phyloP scores from a whole-genome alignment of 441 rosid genomes.

The Kokia cookei region DNA sequence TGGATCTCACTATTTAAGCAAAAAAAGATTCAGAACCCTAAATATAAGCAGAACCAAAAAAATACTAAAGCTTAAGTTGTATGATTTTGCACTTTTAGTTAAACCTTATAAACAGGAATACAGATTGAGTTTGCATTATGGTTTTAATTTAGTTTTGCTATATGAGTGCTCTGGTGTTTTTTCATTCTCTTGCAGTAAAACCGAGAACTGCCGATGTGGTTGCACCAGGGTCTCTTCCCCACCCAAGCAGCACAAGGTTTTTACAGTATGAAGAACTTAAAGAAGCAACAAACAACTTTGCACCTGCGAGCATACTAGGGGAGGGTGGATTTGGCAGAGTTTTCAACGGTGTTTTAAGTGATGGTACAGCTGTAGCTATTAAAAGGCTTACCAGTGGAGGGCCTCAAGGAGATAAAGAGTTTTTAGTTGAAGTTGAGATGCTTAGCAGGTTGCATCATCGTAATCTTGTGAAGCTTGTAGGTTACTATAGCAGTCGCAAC shows the following conservation, averaged over 20 bases:
- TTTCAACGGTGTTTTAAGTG: constrained; percentile 88
- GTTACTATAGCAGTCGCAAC: constrained; percentile 81
- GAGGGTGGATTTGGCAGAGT: constrained; percentile 98
- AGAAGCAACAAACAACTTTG: constrained; percentile 87
- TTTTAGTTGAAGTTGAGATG: constrained; percentile 97
- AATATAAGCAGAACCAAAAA: background rate
- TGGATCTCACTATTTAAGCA: background rate
- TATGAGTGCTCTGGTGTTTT: background rate
- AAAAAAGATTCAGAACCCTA: background rate
- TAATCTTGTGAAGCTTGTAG: constrained; percentile 95
- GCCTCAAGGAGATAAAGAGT: constrained; percentile 91
- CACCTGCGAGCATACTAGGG: constrained; percentile 74
- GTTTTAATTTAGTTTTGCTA: background rate
- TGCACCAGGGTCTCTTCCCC: constrained; percentile 63
- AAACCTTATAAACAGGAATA: background rate
- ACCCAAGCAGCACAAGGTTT: constrained; percentile 83
- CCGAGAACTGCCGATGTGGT: constrained; percentile 42
- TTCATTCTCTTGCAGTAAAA: constrained; percentile 41
- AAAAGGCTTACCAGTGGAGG: constrained; percentile 89
- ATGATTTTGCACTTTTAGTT: background rate
- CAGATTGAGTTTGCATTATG: background rate
- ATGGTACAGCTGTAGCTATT: constrained; percentile 96
- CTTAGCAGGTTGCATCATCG: constrained; percentile 98
- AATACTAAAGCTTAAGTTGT: background rate
- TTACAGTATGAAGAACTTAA: constrained; percentile 88